Evolutionary conservation across 495 filamentous ascomycete species (phyloP), one percentile per base, ranked within the genome.

Genomic region (Aspergillus coremiiformis): DNA sequence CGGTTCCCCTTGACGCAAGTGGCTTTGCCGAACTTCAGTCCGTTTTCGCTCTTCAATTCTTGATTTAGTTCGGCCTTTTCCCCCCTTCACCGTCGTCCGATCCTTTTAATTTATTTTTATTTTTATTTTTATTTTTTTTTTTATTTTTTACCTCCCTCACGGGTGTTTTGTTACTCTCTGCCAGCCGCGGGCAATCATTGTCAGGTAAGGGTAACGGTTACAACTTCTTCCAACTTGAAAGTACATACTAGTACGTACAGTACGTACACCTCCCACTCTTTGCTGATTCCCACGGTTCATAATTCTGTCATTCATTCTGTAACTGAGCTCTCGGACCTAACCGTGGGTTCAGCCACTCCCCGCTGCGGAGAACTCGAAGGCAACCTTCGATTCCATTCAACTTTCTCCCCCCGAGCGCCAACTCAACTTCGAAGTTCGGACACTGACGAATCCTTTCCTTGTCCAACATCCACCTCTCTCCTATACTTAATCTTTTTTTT

Each of bases 1-100:
- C 62, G 44, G 37, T 48, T 49, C 47, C 46, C 48, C 54, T 65
- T 65, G 62, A 65, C 62, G 62, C 62, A 65, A 61, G 60, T 61
- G 62, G 60, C 62, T 58, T 56, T 57, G 55, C 37, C 30, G 44
- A 41, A 54, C 45, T 50, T n/a, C 45, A 49, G 53, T 49, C 32
- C 48, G 39, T 35, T 35, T 35, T 32, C 29, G 32, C 12, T 35
- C 32, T 48, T 21, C n/a, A n/a, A 48, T 19, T 23, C n/a, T 29
- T 41, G 37, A 41, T 41, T 41, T 41, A 41, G 17, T 41, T 41
- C 37, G 37, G 17, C 39, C 56, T 35, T 20, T 39, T 49, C 45
- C 23, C 33, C 15, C 45, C 57, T 24, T 44, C 19, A 21, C 37
- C 37, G 21, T 24, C n/a, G 9, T 32, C 27, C 44, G 39, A 21